Conservation (phyloP, 352 stramenopile genomes). For the Pythium monospermum region DNA sequence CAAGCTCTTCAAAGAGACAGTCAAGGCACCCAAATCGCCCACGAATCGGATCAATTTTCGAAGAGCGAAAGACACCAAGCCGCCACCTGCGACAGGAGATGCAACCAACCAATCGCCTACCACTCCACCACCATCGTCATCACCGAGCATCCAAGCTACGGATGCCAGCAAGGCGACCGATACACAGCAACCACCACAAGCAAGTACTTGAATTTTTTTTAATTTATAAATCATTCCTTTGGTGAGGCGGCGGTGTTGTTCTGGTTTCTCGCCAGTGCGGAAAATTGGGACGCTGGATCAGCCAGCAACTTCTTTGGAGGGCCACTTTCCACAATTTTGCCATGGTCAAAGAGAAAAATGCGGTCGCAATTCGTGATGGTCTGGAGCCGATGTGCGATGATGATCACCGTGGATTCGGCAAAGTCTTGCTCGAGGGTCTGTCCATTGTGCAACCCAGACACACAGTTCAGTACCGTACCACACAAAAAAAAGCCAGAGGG, state of each 20-base stretch:
- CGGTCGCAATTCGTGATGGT: constrained; percentile 95
- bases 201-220: no score
- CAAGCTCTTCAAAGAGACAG: constrained; percentile 54
- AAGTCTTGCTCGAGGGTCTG: constrained; percentile 92
- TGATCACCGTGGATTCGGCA: constrained; percentile 91
- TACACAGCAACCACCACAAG: no score
- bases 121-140: no score
- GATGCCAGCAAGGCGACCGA: no score
- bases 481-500: background rate
- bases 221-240: no score
- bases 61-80: background rate
- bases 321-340: constrained; percentile 46
- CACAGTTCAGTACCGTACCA: background rate
- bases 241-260: background rate
- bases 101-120: background rate
- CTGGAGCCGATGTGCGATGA: constrained; percentile 95
- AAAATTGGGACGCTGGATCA: constrained; percentile 40
- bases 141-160: no score
- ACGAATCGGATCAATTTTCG: constrained; percentile 14
- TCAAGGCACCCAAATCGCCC: constrained; percentile 22
- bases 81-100: background rate
- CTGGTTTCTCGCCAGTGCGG: constrained; percentile 23
- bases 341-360: constrained; percentile 63
- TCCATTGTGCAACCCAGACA: background rate
- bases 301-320: constrained; percentile 27